Evolutionary conservation across 2,329 filamentous ascomycete species (phyloP).

Genomic region (Colletotrichum cordylinicola): DNA sequence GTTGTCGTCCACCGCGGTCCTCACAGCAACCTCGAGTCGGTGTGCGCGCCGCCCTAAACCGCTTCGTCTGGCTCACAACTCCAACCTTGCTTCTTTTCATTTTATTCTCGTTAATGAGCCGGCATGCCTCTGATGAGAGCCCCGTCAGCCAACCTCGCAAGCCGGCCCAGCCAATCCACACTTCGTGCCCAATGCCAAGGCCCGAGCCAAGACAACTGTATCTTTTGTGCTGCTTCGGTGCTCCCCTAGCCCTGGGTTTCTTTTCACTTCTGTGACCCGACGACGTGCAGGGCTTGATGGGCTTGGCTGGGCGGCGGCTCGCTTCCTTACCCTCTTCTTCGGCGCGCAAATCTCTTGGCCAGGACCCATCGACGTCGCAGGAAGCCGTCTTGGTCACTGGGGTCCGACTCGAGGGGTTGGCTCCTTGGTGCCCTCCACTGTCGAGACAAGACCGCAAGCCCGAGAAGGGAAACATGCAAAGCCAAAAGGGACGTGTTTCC

Average conservation of each 20-base stretch:
- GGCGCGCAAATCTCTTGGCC: conserved; percentile 19
- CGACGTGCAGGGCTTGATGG: background rate
- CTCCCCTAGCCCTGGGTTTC: background rate
- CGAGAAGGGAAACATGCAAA: background rate
- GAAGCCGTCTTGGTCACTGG: conserved; percentile 10
- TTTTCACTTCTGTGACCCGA: background rate
- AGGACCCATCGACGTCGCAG: conserved; percentile 8
- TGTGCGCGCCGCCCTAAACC: conserved; percentile 1
- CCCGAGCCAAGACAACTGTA: conserved; percentile 4
- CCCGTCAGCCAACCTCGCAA: background rate
- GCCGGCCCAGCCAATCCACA: conserved; percentile 13
- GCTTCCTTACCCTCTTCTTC: background rate
- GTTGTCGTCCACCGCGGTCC: background rate
- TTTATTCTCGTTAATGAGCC: conserved; percentile 14
- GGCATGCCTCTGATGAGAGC: background rate
- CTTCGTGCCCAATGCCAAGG: conserved; percentile 19
- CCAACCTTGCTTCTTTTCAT: conserved; percentile 17
- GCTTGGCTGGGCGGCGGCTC: background rate
- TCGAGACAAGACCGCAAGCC: background rate
- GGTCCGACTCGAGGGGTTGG: background rate
- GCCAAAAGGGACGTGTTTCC: background rate
- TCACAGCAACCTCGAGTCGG: conserved; percentile 8
- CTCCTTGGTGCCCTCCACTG: background rate
- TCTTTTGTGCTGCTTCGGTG: background rate
- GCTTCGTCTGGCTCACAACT: background rate